Evolutionary conservation across 1,139 yeast genomes (phyloP), one percentile per base, ranked within the genome.

Genomic region (Candida glucosophila): DNA sequence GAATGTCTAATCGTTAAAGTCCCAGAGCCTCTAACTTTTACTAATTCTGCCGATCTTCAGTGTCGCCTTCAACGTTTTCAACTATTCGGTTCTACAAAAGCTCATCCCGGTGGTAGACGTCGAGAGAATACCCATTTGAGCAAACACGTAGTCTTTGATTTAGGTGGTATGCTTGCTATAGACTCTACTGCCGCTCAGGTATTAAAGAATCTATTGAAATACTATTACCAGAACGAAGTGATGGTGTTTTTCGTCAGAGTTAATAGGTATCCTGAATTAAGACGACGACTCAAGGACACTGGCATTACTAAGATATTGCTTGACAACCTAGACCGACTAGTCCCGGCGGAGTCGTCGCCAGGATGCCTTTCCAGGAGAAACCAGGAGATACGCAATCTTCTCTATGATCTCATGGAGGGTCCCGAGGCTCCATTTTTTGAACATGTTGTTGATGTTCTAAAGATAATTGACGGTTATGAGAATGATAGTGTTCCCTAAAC

Each of bases 11-110:
- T 88, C 23, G 80, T 88, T 17, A 83, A 79, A 39, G 75, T 90
- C 20, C 93, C 97, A 0, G 97, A 90, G 44, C 96, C 97, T 1
- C 58, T 90, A 31, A 85, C 94, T 2, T 90, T 90, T 50, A 86
- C 95, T 20, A 90, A 90, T 46, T 73, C 93, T 11, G 82, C 79
- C 32, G 96, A 88, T 45, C 59, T 90, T 37, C 74, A 81, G 33
- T 64, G 78, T 24, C 59, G 97, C 15, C 59, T 90, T 28, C 68
- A 74, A 30, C 58, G 97, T 29, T 67, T 90, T 13, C 97, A 90
- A 44, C 57, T 74, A 42, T 86, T 82, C 43, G 95, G 97, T 0
- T 80, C 95, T 0, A 67, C 83, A 15, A 71, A 65, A 27, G 78
- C 79, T 2, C 97, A 88, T 43, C 97, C 97, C 0, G 90, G 88